Base-by-base conservation (phyloP, 257 asterid genomes). In the Paraleonurus japonicus region DNA sequence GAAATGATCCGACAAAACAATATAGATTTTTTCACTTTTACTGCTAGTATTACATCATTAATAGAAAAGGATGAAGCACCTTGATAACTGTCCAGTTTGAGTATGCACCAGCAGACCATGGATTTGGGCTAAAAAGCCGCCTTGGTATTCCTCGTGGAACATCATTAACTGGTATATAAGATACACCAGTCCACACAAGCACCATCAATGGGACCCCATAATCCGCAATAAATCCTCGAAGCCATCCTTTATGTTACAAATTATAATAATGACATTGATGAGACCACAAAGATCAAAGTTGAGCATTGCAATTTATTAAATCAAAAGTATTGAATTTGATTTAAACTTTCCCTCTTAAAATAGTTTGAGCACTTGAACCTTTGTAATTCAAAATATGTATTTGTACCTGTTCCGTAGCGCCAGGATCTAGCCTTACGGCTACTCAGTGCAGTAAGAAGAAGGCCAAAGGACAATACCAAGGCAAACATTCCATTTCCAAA, bases 401-500 rank as follows among this genome's bases (percentile, higher is more conserved):
- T n/a, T n/a, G n/a, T 4, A 92, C 99, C 99, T 83, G 97, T 51
- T 74, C 99, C 99, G 50, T 92, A 95, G 15, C 98, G 89, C 99
- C 98, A 95, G 35, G 99, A 81, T 76, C 99, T 75, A 67, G 99
- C 99, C 77, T 85, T 85, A 24, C 98, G 90, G 73, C 99, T 95
- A 78, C 76, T 87, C 81, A 92, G 37, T 60, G 95, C 92, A 27
- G 98, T 85, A 37, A 89, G 83, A 73, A 95, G 91, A 81, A 95
- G 98, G 61, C 99, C 99, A 62, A 92, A 95, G 5, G 96, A 88
- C 20, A 95, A 84, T 64, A 95, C 96, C 76, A 92, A 76, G 1
- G 97, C 99, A 78, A 95, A 92, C 98, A 95, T 89, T 66, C 99
- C 99, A 64, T 95, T 95, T 67, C 96, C 96, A 48, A 92, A 95